Percentiles rank a stretch among this genome's conserved stretches.
Conservation (phyloP, 2,329 filamentous ascomycete genomes). For the Metarhizium anisopliae region DNA sequence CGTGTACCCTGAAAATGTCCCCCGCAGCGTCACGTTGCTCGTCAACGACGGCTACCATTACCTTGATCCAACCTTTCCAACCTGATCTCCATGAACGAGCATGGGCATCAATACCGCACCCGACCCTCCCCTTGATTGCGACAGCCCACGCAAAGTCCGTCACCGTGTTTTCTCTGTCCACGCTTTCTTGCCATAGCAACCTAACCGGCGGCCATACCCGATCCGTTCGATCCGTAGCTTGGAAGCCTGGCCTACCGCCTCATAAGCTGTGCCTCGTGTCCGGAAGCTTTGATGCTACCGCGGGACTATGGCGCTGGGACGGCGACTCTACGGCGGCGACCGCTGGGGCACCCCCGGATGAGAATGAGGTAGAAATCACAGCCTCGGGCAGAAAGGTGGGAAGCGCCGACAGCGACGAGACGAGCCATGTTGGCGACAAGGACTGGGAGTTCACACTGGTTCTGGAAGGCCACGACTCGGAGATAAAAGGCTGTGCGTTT, state of each 20-base stretch:
- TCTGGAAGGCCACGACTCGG: slow-evolving; percentile 88
- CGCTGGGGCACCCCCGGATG: slow-evolving; percentile 13
- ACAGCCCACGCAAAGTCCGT: slow-evolving; percentile 83
- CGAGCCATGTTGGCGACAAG: slow-evolving; percentile 37
- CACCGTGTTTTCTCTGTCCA: slow-evolving; percentile 79
- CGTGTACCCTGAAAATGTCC: slow-evolving; percentile 1
- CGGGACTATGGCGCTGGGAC: slow-evolving; percentile 71
- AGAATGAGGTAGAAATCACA: slow-evolving; percentile 35
- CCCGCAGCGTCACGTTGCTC: not conserved
- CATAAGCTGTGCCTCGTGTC: slow-evolving; percentile 74
- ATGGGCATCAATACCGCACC: slow-evolving; percentile 81
- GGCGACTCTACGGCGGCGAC: slow-evolving; percentile 30
- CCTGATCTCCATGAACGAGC: slow-evolving; percentile 60
- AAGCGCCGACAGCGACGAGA: slow-evolving; percentile 2
- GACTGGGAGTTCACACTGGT: slow-evolving; percentile 92
- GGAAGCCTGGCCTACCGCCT: slow-evolving; percentile 65
- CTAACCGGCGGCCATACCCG: slow-evolving; percentile 85
- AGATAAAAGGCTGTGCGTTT: slow-evolving; percentile 77
- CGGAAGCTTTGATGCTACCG: slow-evolving; percentile 87
- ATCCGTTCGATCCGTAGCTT: slow-evolving; percentile 75
- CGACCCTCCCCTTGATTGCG: slow-evolving; percentile 77
- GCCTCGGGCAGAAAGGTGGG: slow-evolving; percentile 1
- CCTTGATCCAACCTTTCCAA: slow-evolving; percentile 39
- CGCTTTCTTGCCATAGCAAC: slow-evolving; percentile 68
- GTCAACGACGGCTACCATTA: slow-evolving; percentile 1